Evolutionary conservation across 495 filamentous ascomycete species (phyloP).

Genomic region (Neurospora sp.): DNA sequence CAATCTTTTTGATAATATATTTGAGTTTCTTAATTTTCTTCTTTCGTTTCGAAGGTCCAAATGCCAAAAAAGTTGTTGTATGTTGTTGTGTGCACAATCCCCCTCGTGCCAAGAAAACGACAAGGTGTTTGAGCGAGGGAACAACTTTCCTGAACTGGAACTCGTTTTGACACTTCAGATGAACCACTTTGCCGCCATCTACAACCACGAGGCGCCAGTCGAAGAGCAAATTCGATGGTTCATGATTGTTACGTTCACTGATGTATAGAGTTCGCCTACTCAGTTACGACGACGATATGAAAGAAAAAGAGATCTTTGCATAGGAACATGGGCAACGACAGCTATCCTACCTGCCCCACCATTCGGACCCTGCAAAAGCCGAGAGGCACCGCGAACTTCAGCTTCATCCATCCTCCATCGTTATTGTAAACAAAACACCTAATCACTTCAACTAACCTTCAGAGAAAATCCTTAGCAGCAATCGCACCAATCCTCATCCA

Average conservation of each 20-base stretch:
- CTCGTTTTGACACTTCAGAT: neutral
- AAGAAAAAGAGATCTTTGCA: no score
- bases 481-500: neutral
- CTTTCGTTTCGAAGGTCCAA: no score
- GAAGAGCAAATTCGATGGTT: neutral
- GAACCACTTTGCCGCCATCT: neutral
- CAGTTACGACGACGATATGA: neutral
- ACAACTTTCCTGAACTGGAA: neutral
- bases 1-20: no score
- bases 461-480: neutral
- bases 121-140: no score
- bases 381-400: neutral
- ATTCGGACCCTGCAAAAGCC: neutral
- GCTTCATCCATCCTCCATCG: neutral
- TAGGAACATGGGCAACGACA: neutral
- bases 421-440: no score
- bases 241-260: neutral
- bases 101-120: no score
- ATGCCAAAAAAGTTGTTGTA: no score
- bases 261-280: no score
- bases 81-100: no score
- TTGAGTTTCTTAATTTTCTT: no score
- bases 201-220: neutral
- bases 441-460: neutral
- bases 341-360: neutral